Evolutionary conservation across 371 early-diverging fungal genomes (phyloP).

Genomic region (Mucor lusitanicus): DNA sequence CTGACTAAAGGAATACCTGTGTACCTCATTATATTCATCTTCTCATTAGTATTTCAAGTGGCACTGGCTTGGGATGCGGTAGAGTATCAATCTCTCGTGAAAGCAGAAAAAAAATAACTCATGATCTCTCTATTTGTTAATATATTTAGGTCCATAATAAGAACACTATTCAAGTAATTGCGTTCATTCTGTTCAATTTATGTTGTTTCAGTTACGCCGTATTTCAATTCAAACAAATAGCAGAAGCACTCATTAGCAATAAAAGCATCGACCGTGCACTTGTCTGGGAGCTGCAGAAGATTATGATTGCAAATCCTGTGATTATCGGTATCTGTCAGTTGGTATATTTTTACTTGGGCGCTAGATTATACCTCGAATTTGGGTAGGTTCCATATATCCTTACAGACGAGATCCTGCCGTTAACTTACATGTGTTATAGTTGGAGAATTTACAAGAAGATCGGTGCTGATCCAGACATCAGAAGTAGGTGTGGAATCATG

Average conservation of each 20-base stretch:
- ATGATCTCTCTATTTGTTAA: background rate
- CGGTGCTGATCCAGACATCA: conserved; percentile 55
- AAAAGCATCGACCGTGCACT: background rate
- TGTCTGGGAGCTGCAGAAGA: conserved; percentile 18
- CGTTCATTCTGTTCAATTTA: conserved; percentile 79
- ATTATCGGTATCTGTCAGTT: conserved; percentile 48
- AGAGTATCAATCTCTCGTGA: conserved; percentile 23
- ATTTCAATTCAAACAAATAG: conserved; percentile 63
- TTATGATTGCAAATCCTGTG: conserved; percentile 43
- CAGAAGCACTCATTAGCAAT: conserved; percentile 16
- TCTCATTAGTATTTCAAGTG: conserved; percentile 74
- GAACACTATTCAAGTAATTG: conserved; percentile 90
- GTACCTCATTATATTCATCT: conserved; percentile 77
- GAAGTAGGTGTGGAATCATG: conserved; percentile 53
- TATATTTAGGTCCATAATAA: conserved; percentile 64
- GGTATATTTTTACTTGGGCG: conserved; percentile 45
- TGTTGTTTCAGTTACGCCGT: conserved; percentile 79
- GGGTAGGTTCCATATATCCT: conserved; percentile 45
- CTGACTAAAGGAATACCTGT: conserved; percentile 57
- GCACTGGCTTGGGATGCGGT: conserved; percentile 78
- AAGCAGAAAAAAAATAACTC: background rate
- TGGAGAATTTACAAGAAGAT: conserved; percentile 33
- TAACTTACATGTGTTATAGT: conserved; percentile 1
- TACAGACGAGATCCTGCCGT: background rate
- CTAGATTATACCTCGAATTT: conserved; percentile 79